Conservation (phyloP, 139 green algal species). For the Chlorella ohadii region DNA sequence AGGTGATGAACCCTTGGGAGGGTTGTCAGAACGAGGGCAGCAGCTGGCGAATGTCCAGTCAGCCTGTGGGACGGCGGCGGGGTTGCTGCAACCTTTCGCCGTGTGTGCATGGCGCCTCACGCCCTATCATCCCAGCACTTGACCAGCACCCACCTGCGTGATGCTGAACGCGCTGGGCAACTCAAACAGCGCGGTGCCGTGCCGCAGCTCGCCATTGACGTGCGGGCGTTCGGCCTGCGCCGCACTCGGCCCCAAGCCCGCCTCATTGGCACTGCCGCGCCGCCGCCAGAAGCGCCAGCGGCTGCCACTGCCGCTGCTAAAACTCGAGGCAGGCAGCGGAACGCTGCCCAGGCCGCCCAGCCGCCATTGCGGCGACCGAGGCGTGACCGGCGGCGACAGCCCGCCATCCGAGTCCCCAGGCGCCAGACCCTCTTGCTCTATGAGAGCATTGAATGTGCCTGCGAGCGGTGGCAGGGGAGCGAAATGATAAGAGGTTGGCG, state of each 20-base stretch:
- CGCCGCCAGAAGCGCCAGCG: conserved; percentile 12
- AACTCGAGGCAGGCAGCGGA: no score
- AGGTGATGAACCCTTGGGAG: no score
- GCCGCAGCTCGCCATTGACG: background rate
- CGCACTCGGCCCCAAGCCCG: background rate
- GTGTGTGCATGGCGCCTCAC: no score
- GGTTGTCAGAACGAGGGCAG: no score
- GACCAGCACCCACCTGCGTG: background rate
- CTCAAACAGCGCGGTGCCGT: conserved; percentile 29
- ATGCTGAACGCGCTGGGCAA: conserved; percentile 31
- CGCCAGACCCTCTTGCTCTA: conserved; percentile 45
- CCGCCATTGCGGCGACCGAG: no score
- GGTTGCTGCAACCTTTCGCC: no score
- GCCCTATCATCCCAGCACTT: no score
- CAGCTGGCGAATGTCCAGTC: no score
- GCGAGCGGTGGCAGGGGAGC: background rate
- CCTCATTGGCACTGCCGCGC: background rate
- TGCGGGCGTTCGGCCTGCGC: background rate
- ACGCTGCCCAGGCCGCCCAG: no score
- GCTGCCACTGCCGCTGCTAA: background rate
- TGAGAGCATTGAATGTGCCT: conserved; percentile 43
- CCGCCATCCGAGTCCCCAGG: background rate
- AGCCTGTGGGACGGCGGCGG: no score
- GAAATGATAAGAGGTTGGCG: no score
- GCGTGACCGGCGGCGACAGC: background rate